Base-by-base conservation (phyloP, 345 rosid genomes). In the Linum trigynum region DNA sequence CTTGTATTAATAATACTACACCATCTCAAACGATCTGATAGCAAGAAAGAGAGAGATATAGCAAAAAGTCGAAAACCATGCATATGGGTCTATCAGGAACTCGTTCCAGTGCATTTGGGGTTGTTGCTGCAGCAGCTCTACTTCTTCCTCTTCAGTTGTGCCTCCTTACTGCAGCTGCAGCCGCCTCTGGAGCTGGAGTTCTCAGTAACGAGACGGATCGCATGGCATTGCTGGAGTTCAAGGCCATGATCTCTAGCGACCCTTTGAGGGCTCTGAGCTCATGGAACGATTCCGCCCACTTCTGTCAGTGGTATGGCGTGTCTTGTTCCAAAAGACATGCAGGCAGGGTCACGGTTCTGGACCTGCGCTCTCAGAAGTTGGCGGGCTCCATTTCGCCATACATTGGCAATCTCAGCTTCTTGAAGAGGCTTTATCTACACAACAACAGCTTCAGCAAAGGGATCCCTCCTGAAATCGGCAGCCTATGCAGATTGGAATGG, bases 401-500 rank as follows among this genome's bases (percentile, higher is more conserved):
- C 4, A 36, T 68, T 2, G 72, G 68, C 53, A 73, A 73, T 9
- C 61, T 71, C 15, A 63, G 59, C 45, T 66, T 61, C n/a, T 53
- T 75, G 0, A 58, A 9, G n/a, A 40, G 2, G 5, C 5, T 70
- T 10, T 50, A 55, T 1, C 63, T 75, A 1, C 3, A 2, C 0
- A 1, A 38, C 64, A 75, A 75, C 55, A 58, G 9, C 41, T 63
- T 75, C 38, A 9, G 14, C 12, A 32, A 40, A 1, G 14, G 61
- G 14, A 63, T 75, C 12, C 75, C 78, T 16, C 66, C 11, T 5
- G 66, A 67, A 56, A 11, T 71, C 1, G 75, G 75, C 5, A 11
- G 32, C 11, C 62, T 71, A 5, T 8, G 36, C 1, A 7, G 68
- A 1, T 14, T 72, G 57, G 8, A 51, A 38, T n/a, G 14, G 12